Percentiles rank a stretch among this genome's conserved stretches.
Conservation (phyloP, 139 green algal species). For the Edaphochlamys debaryana region DNA sequence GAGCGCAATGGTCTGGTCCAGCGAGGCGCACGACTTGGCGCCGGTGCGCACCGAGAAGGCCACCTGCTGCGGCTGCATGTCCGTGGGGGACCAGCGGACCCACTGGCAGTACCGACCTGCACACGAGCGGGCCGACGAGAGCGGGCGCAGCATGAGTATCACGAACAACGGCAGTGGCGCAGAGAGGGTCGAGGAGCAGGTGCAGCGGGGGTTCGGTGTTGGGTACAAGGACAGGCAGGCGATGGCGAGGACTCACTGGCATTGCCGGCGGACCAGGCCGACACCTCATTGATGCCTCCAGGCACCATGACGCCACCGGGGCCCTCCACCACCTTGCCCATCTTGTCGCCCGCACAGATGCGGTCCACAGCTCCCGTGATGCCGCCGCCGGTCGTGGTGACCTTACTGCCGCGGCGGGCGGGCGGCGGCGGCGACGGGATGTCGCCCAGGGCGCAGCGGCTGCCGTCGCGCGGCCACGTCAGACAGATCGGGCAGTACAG, state of each 20-base stretch:
- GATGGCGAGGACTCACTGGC: background rate
- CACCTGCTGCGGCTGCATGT: background rate
- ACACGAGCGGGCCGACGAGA: no score
- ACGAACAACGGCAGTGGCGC: no score
- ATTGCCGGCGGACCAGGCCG: no score
- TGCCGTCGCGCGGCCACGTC: background rate
- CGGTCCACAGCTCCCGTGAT: background rate
- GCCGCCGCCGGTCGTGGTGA: background rate
- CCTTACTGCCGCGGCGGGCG: background rate
- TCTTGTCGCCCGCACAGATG: background rate
- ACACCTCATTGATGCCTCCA: conserved; percentile 10
- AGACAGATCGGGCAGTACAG: conserved; percentile 13
- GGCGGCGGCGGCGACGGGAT: background rate
- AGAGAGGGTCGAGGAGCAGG: no score
- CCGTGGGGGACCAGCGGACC: background rate
- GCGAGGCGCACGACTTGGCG: background rate
- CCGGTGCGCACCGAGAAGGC: background rate
- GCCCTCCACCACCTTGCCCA: background rate
- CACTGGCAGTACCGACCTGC: conserved; percentile 4
- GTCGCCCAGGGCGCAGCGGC: background rate
- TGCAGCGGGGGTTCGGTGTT: background rate
- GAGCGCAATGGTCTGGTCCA: background rate
- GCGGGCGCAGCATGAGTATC: no score
- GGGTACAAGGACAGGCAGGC: background rate
- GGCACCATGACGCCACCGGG: background rate